Conservation (phyloP, 805 yeast species). For the Saccharomycopsis amapae region DNA sequence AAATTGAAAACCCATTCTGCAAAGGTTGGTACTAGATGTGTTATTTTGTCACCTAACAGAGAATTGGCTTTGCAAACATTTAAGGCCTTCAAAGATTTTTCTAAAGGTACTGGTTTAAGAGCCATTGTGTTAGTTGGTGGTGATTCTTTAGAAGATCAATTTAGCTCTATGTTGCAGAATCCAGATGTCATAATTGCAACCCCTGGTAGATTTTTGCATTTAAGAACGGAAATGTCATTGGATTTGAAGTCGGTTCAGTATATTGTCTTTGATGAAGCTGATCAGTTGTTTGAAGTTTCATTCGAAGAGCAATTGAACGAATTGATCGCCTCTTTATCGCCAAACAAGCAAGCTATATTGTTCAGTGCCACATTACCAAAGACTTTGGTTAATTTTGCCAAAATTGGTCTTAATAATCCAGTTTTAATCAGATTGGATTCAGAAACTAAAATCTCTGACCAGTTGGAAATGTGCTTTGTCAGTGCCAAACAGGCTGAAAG, state of each 20-base stretch:
- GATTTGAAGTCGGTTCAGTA: constrained; percentile 80
- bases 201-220: constrained; percentile 94
- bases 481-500: constrained; percentile 77
- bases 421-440: constrained; percentile 89
- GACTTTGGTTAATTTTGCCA: constrained; percentile 90
- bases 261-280: constrained; percentile 96
- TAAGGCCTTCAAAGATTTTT: constrained; percentile 81
- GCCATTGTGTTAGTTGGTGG: constrained; percentile 88
- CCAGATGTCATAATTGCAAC: constrained; percentile 96
- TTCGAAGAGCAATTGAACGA: constrained; percentile 91
- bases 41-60: constrained; percentile 89
- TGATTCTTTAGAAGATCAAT: constrained; percentile 96
- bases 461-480: constrained; percentile 83
- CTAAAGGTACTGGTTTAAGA: constrained; percentile 77
- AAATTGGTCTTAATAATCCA: constrained; percentile 91
- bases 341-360: constrained; percentile 76
- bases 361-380: constrained; percentile 95
- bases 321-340: constrained; percentile 73
- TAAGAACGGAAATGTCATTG: constrained; percentile 90
- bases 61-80: constrained; percentile 92
- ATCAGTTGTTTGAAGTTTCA: constrained; percentile 93
- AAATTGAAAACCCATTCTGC: constrained; percentile 77
- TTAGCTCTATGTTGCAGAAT: constrained; percentile 81
- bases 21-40: constrained; percentile 81
- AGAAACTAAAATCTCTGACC: constrained; percentile 83